Base-by-base conservation (phyloP, 495 filamentous ascomycete genomes). In the Alectoria sarmentosa region DNA sequence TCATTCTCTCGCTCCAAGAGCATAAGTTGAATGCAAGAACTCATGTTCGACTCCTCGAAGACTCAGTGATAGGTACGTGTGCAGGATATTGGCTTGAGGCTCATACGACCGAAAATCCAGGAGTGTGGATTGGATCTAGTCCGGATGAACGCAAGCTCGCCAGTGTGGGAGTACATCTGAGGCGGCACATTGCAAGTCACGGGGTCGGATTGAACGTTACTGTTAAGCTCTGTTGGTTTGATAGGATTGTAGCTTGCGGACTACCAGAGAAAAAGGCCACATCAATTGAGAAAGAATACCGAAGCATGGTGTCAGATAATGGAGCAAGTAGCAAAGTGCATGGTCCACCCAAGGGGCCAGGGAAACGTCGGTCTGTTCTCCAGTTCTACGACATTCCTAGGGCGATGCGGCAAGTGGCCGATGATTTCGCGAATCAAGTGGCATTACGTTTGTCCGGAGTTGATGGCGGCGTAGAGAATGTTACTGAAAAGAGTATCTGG, bases 231-330 rank as follows among this genome's bases (percentile, higher is more conserved):
- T 60, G 71, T 54, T 91, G 88, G 86, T 91, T 92, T 69, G 76
- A 81, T 38, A 80, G 91, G 70, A 92, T 98, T 74, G 84, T 90
- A 23, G 86, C 92, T 19, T 98, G 94, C 79, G 94, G 94, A 58
- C 67, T 97, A 32, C 86, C 85, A 65, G 92, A 89, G 54, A 86
- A 86, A 75, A 78, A 80, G 66, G 87, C 88, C 46, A 96, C 92
- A 37, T 91, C 82, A 74, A 79, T 95, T 67, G 72, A 77, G 67
- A 75, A 72, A 1, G 64, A 77, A 61, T n/a, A 23, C 4, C 21
- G 44, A 36, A 21, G 3, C 28, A 23, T 55, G 14, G 14, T 1
- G 28, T 28, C 13, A 15, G 52, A 34, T 8, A 55, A 55, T 5
- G 52, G 15, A 34, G 1, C 28, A 19, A 54, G 17, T 54, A 1